Evolutionary conservation across 352 stramenopile genomes (phyloP).

Genomic region (Phytophthora crassamura): DNA sequence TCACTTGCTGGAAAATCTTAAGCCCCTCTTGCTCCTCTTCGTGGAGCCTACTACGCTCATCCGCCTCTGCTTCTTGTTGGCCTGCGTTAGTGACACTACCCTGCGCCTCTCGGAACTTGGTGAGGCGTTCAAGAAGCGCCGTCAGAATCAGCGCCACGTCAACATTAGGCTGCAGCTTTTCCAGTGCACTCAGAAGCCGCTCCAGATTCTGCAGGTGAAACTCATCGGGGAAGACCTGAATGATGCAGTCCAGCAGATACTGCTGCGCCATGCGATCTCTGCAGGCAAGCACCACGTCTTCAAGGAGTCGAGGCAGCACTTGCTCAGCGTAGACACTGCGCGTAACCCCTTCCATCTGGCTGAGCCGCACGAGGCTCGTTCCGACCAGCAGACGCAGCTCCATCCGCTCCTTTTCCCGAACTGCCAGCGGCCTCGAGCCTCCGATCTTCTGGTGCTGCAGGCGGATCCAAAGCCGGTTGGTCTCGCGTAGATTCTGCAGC

Average conservation of each 20-base stretch:
- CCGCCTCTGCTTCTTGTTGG: slow-evolving; percentile 13
- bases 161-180: slow-evolving; percentile 91
- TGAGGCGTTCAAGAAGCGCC: slow-evolving; percentile 94
- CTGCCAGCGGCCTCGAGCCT: slow-evolving; percentile 18
- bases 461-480: slow-evolving; percentile 99
- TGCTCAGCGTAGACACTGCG: slow-evolving; percentile 88
- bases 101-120: slow-evolving; percentile 83
- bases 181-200: slow-evolving; percentile 87
- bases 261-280: slow-evolving; percentile 97
- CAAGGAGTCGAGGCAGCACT: slow-evolving; percentile 92
- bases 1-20: slow-evolving; percentile 30
- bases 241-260: slow-evolving; percentile 99
- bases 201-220: slow-evolving; percentile 97
- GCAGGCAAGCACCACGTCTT: slow-evolving; percentile 93
- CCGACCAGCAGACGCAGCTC: slow-evolving; percentile 98
- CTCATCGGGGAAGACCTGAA: slow-evolving; percentile 98
- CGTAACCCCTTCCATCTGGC: slow-evolving; percentile 95
- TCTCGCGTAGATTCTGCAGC: slow-evolving; percentile 97
- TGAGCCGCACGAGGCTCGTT: slow-evolving; percentile 97
- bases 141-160: slow-evolving; percentile 93
- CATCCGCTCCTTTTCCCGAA: slow-evolving; percentile 86
- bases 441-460: slow-evolving; percentile 93
- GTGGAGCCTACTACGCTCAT: slow-evolving; percentile 26
- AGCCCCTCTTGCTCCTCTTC: slow-evolving; percentile 22
- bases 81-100: slow-evolving; percentile 11